These are phyloP conservation scores for Oenanthe javanica DNA, from an alignment of 140 eudicot species.

Conservation along the genomic window DNA sequence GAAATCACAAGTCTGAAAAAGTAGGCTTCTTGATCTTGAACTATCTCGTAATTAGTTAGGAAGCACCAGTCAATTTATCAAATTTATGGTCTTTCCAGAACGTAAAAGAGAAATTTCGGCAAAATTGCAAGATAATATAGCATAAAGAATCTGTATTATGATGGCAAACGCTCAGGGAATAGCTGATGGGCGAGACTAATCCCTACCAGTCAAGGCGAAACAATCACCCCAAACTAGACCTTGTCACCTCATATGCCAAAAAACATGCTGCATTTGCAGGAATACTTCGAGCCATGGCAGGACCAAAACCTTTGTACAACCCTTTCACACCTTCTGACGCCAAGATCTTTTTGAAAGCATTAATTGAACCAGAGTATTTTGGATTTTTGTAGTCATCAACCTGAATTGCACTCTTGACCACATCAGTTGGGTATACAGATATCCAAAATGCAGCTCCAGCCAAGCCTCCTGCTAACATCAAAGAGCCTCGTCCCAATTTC, in stretches of 20 bases:
- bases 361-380: slow-evolving; percentile 54
- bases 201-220: not conserved
- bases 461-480: slow-evolving; percentile 71
- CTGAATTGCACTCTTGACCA: slow-evolving; percentile 77
- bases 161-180: not conserved
- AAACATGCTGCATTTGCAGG: slow-evolving; percentile 96
- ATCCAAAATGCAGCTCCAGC: slow-evolving; percentile 83
- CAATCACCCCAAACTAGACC: slow-evolving; percentile 66
- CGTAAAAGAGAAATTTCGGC: not conserved
- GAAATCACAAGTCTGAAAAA: not conserved
- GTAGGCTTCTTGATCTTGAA: not conserved
- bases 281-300: slow-evolving; percentile 88
- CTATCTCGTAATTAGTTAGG: not conserved
- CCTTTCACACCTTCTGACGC: slow-evolving; percentile 73
- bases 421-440: slow-evolving; percentile 79
- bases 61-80: not conserved
- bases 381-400: slow-evolving; percentile 76
- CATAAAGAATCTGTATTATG: not conserved
- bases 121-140: not conserved
- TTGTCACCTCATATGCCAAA: slow-evolving; percentile 70
- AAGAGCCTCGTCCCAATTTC: slow-evolving; percentile 57
- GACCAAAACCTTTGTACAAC: slow-evolving; percentile 86
- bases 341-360: slow-evolving; percentile 63
- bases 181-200: not conserved
- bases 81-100: not conserved